Base-by-base conservation (phyloP, 176 grass and related monocot genomes). In the Themeda triandra region DNA sequence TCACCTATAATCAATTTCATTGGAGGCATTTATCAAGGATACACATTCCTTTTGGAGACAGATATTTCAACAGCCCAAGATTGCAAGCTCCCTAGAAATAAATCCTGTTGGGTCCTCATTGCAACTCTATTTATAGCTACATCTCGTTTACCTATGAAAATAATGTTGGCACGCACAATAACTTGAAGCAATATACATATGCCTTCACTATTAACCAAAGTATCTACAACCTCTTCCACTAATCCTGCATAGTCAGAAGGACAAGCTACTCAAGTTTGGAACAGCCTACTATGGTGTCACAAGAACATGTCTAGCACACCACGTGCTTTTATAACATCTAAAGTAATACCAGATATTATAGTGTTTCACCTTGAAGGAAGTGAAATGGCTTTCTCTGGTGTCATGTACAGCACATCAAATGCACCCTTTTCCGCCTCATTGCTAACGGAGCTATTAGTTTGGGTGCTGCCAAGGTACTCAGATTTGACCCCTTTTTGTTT, bases 321-420 rank as follows among this genome's bases (percentile, higher is more conserved):
- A 51, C 31, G 32, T 81, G 44, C 18, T 40, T 67, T 25, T 33
- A 59, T 58, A 60, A 40, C 30, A 10, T 65, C 62, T 27, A 13
- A 63, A 84, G 33, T 67, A 51, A 28, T 68, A 6, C 23, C 6
- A 54, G 71, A 86, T 66, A 71, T 49, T 1, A 69, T n/a, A 86
- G 42, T 42, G 71, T 35, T 82, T 86, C 42, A 96, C 94, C 91
- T 93, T 79, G 81, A 58, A 85, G 86, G 80, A 89, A 95, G 92
- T 80, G 91, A 75, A 9, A 90, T 83, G 79, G 96, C 96, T 87
- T 92, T 98, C 73, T 95, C 96, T 69, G 92, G 96, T 78, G 92
- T 98, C 92, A 98, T 92, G 73, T 95, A 95, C 25, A 98, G 74
- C 79, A 98, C 80, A 92, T 95, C 87, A 31, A 92, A 93, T 29